Evolutionary conservation across 2,329 filamentous ascomycete species (phyloP).

Genomic region (Hirsutella thompsonii): DNA sequence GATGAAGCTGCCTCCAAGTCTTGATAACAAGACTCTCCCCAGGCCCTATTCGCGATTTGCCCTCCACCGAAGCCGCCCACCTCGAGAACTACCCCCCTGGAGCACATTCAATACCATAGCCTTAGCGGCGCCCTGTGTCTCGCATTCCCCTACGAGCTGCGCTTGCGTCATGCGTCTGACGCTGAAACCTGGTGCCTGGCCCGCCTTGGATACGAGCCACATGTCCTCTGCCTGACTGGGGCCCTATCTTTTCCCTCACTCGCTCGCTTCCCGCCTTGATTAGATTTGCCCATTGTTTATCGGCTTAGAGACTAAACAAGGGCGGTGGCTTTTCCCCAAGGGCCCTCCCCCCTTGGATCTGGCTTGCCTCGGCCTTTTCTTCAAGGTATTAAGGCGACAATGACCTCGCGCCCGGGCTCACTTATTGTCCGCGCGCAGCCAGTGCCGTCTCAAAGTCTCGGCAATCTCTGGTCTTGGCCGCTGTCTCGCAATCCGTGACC

Average conservation of each 20-base stretch:
- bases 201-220: not conserved
- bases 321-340: not conserved
- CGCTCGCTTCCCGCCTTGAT: no score
- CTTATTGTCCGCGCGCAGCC: no score
- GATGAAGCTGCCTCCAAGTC: no score
- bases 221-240: not conserved
- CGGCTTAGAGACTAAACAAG: no score
- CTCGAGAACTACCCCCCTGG: not conserved
- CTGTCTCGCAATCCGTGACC: not conserved
- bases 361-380: not conserved
- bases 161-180: not conserved
- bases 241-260: not conserved
- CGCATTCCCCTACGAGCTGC: no score
- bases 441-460: no score
- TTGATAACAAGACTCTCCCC: no score
- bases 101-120: not conserved
- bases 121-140: not conserved
- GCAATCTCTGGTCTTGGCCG: not conserved
- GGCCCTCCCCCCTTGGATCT: not conserved
- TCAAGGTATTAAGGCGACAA: not conserved
- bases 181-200: constrained; percentile 2
- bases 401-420: no score
- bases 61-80: no score
- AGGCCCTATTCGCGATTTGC: no score
- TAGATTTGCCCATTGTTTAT: no score